Conservation (phyloP, 2,329 filamentous ascomycete genomes). For the Colletotrichum sp. region DNA sequence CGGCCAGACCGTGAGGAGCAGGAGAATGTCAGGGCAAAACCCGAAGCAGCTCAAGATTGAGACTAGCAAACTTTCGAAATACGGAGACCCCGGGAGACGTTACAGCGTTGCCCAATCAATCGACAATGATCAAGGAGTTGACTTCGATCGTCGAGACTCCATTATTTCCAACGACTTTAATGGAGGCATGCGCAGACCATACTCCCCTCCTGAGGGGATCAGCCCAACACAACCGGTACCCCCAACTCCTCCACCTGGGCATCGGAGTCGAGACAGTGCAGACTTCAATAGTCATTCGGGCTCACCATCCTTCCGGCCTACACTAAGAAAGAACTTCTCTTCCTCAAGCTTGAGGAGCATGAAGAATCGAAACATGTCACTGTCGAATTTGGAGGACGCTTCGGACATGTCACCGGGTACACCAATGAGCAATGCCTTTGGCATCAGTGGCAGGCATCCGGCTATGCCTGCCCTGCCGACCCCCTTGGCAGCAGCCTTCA, state of each 20-base stretch:
- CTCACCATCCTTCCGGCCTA: slow-evolving; percentile 57
- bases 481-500: slow-evolving; percentile 67
- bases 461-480: slow-evolving; percentile 71
- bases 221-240: slow-evolving; percentile 21
- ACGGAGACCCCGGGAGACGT: neutral
- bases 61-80: slow-evolving; percentile 50
- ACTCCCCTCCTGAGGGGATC: slow-evolving; percentile 18
- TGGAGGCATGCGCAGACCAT: neutral
- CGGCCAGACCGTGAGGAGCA: slow-evolving; percentile 67
- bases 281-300: slow-evolving; percentile 47
- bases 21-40: slow-evolving; percentile 82
- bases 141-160: neutral
- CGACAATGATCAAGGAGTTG: neutral
- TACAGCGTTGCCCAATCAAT: slow-evolving; percentile 5
- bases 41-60: slow-evolving; percentile 88
- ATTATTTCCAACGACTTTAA: neutral
- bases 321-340: slow-evolving; percentile 71
- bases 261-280: slow-evolving; percentile 38
- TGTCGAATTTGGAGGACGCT: slow-evolving; percentile 64
- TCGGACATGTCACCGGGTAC: slow-evolving; percentile 76
- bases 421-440: slow-evolving; percentile 73
- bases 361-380: slow-evolving; percentile 76
- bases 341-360: slow-evolving; percentile 74
- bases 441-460: slow-evolving; percentile 50
- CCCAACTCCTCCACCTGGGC: slow-evolving; percentile 29